Evolutionary conservation across 352 stramenopile genomes (phyloP).

Genomic region (Phytophthora capsici): DNA sequence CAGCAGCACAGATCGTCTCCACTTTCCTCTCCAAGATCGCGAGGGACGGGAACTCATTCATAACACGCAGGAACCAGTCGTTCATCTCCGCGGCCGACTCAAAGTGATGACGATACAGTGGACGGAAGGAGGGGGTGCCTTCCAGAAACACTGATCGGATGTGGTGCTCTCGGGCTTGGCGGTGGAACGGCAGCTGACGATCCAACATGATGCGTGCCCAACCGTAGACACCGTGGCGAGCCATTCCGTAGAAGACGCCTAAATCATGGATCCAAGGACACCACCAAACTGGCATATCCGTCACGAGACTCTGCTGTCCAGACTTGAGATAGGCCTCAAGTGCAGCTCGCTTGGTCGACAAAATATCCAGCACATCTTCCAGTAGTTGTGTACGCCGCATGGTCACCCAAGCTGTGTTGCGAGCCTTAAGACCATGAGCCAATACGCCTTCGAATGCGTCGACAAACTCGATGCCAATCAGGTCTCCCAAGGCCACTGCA

Average conservation of each 20-base stretch:
- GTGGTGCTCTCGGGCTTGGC: constrained; percentile 67
- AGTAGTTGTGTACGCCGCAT: constrained; percentile 80
- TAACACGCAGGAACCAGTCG: constrained; percentile 63
- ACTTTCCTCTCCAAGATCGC: constrained; percentile 78
- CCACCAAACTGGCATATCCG: constrained; percentile 89
- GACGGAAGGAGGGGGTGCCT: constrained; percentile 53
- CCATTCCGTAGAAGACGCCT: constrained; percentile 82
- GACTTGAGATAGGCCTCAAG: constrained; percentile 67
- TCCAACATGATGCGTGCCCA: constrained; percentile 79
- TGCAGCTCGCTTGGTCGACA: constrained; percentile 46
- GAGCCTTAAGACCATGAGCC: constrained; percentile 85
- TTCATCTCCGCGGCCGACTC: constrained; percentile 51
- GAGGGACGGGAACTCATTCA: constrained; percentile 82
- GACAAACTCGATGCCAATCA: constrained; percentile 89
- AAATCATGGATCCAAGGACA: constrained; percentile 90
- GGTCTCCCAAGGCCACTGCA: constrained; percentile 68
- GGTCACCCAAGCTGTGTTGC: constrained; percentile 84
- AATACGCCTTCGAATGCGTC: constrained; percentile 85
- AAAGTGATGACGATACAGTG: constrained; percentile 72
- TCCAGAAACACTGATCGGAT: constrained; percentile 80
- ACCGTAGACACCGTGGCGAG: constrained; percentile 70
- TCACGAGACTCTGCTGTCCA: constrained; percentile 60
- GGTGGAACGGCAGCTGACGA: constrained; percentile 77
- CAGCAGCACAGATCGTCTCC: constrained; percentile 58
- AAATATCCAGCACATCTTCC: constrained; percentile 69